phyloP scores from a whole-genome alignment of 2,329 filamentous ascomycete species.

The Capronia epimyces region DNA sequence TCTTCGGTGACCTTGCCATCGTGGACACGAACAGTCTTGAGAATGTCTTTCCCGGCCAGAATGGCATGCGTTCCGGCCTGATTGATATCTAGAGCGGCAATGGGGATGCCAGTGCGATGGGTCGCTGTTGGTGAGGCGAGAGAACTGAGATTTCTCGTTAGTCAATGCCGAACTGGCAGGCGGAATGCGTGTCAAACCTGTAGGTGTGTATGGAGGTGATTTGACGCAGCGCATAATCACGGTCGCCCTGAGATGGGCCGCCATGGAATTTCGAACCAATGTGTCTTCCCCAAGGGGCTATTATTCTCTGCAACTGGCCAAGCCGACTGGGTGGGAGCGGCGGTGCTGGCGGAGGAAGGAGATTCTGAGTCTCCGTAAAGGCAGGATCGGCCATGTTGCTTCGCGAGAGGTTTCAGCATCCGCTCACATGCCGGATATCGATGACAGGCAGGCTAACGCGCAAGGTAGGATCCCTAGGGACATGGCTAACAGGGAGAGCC shows the following conservation, averaged over 20 bases:
- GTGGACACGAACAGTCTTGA: slow-evolving; percentile 58
- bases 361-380: slow-evolving; percentile 10
- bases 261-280: slow-evolving; percentile 23
- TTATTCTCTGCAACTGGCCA: slow-evolving; percentile 28
- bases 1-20: slow-evolving; percentile 56
- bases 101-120: slow-evolving; percentile 60
- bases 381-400: slow-evolving; percentile 15
- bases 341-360: slow-evolving; percentile 32
- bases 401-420: background rate
- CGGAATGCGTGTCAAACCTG: slow-evolving; percentile 14
- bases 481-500: slow-evolving; percentile 11
- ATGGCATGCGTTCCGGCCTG: slow-evolving; percentile 58
- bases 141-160: slow-evolving; percentile 11
- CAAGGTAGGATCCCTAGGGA: slow-evolving; percentile 1
- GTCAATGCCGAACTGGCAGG: slow-evolving; percentile 42
- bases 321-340: slow-evolving; percentile 29
- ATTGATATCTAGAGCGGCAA: slow-evolving; percentile 59
- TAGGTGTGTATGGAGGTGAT: slow-evolving; percentile 21
- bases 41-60: slow-evolving; percentile 60
- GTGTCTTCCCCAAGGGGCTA: slow-evolving; percentile 26
- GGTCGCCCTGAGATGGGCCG: slow-evolving; percentile 21
- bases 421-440: slow-evolving; percentile 9
- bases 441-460: slow-evolving; percentile 13
- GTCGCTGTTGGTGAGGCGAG: slow-evolving; percentile 46
- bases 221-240: slow-evolving; percentile 16